These are phyloP conservation scores for Claviceps africana DNA, from an alignment of 2,329 filamentous ascomycete species.

Conservation along the genomic window DNA sequence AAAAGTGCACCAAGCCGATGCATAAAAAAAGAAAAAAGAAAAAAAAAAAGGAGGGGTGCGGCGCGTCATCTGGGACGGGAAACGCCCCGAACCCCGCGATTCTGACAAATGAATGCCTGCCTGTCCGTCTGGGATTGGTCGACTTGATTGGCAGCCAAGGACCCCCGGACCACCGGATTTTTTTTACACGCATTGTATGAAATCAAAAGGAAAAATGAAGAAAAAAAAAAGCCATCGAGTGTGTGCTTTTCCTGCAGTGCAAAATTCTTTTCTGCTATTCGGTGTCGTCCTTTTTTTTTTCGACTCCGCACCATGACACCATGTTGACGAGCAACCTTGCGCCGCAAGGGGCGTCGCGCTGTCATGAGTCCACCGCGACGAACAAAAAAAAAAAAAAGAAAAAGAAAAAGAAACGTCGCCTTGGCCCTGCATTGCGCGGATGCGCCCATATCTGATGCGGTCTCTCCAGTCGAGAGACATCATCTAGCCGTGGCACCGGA, in stretches of 20 bases:
- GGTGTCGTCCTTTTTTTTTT: too few relatives aligned
- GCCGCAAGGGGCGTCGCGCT: not conserved
- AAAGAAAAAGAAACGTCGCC: too few relatives aligned
- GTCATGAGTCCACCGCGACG: not conserved
- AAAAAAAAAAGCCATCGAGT: too few relatives aligned
- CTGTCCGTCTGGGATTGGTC: too few relatives aligned
- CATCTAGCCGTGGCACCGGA: not conserved
- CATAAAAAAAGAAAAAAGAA: not conserved
- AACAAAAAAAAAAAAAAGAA: not conserved
- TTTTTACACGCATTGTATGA: not conserved
- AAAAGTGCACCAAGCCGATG: not conserved
- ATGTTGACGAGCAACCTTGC: too few relatives aligned
- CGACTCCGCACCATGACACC: too few relatives aligned
- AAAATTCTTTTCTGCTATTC: too few relatives aligned
- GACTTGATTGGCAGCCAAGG: too few relatives aligned
- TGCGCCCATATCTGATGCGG: not conserved
- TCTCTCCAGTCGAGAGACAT: not conserved
- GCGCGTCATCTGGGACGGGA: not conserved
- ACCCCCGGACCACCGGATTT: not conserved
- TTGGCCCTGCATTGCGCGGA: not conserved
- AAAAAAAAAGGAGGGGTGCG: not conserved
- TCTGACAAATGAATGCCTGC: too few relatives aligned
- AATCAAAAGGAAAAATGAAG: too few relatives aligned
- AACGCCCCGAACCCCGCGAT: not conserved
- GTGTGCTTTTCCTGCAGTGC: too few relatives aligned